Percentiles rank a stretch among this genome's conserved stretches.
Conservation (phyloP, 2,329 filamentous ascomycete species). For the Golovinomyces cichoracearum region DNA sequence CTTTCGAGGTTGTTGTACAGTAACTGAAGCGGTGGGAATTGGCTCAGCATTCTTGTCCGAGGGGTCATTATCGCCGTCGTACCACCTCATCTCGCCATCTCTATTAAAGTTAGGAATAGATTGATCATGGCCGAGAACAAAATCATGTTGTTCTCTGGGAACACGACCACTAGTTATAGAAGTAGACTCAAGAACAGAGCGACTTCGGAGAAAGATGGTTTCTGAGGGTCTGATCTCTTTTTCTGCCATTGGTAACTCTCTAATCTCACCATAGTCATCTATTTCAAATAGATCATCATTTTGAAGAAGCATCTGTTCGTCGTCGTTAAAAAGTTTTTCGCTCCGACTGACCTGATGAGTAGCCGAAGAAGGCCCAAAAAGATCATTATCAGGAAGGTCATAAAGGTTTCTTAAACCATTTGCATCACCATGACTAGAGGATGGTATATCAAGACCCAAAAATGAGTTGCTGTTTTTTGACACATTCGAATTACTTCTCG, state of each 20-base stretch:
- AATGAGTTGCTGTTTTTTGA: slow-evolving; percentile 13
- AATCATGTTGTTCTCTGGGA: slow-evolving; percentile 19
- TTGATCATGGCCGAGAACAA: neutral
- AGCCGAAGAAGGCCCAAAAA: slow-evolving; percentile 14
- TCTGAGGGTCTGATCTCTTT: slow-evolving; percentile 6
- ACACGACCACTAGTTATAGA: slow-evolving; percentile 18
- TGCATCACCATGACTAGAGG: slow-evolving; percentile 19
- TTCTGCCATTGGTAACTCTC: slow-evolving; percentile 19
- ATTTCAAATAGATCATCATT: slow-evolving; percentile 32
- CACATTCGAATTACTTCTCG: slow-evolving; percentile 6
- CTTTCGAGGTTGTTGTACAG: neutral
- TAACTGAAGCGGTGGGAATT: slow-evolving; percentile 7
- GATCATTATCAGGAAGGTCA: slow-evolving; percentile 10
- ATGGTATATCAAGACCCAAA: slow-evolving; percentile 23
- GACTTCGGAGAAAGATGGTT: slow-evolving; percentile 4
- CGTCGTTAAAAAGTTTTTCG: slow-evolving; percentile 14
- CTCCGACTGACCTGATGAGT: slow-evolving; percentile 10
- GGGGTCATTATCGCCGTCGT: neutral
- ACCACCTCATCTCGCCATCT: neutral
- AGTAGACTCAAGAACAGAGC: slow-evolving; percentile 12
- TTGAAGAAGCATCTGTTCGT: slow-evolving; percentile 20
- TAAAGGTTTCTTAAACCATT: slow-evolving; percentile 11
- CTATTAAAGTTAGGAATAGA: neutral
- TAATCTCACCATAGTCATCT: slow-evolving; percentile 32
- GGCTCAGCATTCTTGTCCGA: slow-evolving; percentile 10